phyloP scores from a whole-genome alignment of 371 early-diverging fungal genomes.

The Mucor ambiguus region DNA sequence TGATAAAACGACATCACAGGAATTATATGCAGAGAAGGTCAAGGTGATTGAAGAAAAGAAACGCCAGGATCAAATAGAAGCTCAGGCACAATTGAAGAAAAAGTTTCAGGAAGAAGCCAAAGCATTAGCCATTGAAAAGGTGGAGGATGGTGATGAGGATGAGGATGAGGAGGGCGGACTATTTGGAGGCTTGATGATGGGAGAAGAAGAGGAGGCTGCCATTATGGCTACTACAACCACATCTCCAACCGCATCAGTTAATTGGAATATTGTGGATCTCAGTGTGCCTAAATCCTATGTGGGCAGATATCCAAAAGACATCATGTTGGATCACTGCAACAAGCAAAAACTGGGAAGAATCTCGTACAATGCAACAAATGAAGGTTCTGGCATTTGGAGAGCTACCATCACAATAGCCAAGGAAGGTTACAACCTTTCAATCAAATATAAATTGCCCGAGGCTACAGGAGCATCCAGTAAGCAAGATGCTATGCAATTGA shows the following conservation, averaged over 20 bases:
- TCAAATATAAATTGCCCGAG: conserved; percentile 22
- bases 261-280: conserved; percentile 25
- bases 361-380: conserved; percentile 9
- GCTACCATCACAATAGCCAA: conserved; percentile 21
- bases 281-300: conserved; percentile 43
- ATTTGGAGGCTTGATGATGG: conserved; percentile 30
- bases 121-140: conserved; percentile 7
- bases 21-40: conserved; percentile 28
- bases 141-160: conserved; percentile 31
- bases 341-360: conserved; percentile 22
- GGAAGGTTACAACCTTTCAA: neutral
- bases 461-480: conserved; percentile 6
- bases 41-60: conserved; percentile 33
- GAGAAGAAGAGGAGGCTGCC: conserved; percentile 10
- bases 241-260: neutral
- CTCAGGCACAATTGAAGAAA: conserved; percentile 16
- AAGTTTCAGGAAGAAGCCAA: conserved; percentile 32
- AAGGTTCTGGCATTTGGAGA: conserved; percentile 28
- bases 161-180: conserved; percentile 20
- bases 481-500: conserved; percentile 62
- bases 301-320: conserved; percentile 50
- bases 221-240: neutral
- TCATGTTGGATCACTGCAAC: conserved; percentile 35
- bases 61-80: conserved; percentile 10
- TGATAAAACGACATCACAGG: conserved; percentile 43